Evolutionary conservation across 2,329 filamentous ascomycete species (phyloP), one percentile per base, ranked within the genome.

Genomic region (Penicillium sp.): DNA sequence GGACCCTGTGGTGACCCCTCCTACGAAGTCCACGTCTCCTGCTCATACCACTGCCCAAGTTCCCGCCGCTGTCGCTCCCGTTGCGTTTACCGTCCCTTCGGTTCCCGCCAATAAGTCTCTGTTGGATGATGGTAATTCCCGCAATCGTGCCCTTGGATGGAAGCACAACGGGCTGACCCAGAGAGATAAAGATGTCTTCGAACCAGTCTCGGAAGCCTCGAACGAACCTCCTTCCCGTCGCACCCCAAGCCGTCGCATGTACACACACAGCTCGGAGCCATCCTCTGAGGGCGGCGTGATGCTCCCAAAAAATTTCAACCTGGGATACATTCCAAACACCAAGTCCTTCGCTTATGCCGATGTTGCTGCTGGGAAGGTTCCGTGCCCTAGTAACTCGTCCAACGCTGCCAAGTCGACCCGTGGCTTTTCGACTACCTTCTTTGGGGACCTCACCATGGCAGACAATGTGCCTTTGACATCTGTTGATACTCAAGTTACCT

Each of bases 301-400:
- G 30, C 30, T 49, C 7, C 49, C 42, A 1, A 27, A 26, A 11
- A 27, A 80, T 4, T 18, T 29, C 27, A 6, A 16, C 4, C 6
- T n/a, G 14, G 6, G n/a, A 1, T 47, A 10, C 34, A 14, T 18
- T 13, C 29, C 49, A 7, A 32, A 13, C 23, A 46, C 19, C 16
- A 9, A 13, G 16, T 4, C 18, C 1, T 49, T 42, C 18, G 1
- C 18, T 7, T 29, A 9, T 2, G 18, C 3, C 18, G 27, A 26
- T 4, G 6, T 49, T 7, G 9, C 34, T 30, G 13, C 16, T 10
- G 40, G 42, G 4, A 46, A 45, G 29, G 19, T 19, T 13, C 35
- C 29, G 0, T 19, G n/a, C 4, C 14, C 39, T 4, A 18, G 11
- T 13, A 8, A 8, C 6, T 18, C 47, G 7, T 18, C 13, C 1